A percentile compares a stretch with the other conserved stretches of the same genome.
Conservation (phyloP, 805 yeast genomes). For the Pichia cabralensis region DNA sequence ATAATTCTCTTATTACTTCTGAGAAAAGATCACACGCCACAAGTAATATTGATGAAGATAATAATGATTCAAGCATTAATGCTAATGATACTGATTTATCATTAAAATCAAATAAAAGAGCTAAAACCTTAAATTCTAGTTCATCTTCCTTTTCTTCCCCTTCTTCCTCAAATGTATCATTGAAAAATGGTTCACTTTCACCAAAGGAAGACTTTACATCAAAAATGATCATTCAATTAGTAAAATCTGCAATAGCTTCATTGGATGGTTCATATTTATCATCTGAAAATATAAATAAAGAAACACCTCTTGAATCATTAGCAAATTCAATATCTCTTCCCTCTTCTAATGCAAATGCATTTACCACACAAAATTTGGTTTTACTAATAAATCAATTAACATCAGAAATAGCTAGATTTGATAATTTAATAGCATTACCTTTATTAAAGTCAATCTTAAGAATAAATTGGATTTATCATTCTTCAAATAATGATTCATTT, state of each 20-base stretch:
- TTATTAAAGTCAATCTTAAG: conserved; percentile 55
- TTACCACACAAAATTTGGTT: conserved; percentile 41
- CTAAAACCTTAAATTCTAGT: too few species aligned
- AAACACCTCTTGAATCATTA: conserved; percentile 44
- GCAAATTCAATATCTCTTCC: conserved; percentile 53
- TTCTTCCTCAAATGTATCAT: too few species aligned
- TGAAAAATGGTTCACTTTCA: too few species aligned
- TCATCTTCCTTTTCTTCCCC: too few species aligned
- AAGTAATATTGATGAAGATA: too few species aligned
- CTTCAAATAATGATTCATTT: conserved; percentile 27
- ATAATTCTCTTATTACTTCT: too few species aligned
- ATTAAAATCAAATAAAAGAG: too few species aligned
- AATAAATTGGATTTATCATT: conserved; percentile 46
- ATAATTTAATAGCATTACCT: conserved; percentile 39
- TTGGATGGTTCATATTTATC: conserved; percentile 49
- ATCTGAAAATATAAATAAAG: not conserved
- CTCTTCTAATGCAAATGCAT: conserved; percentile 39
- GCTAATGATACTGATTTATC: too few species aligned
- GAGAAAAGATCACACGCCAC: too few species aligned
- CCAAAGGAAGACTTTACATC: too few species aligned
- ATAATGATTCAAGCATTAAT: too few species aligned
- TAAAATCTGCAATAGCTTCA: conserved; percentile 60
- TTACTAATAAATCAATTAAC: conserved; percentile 50
- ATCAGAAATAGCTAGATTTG: conserved; percentile 59
- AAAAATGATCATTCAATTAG: conserved; percentile 25